phyloP scores from a whole-genome alignment of 164 flowering plant genomes.

The Vitis rotundifolia region DNA sequence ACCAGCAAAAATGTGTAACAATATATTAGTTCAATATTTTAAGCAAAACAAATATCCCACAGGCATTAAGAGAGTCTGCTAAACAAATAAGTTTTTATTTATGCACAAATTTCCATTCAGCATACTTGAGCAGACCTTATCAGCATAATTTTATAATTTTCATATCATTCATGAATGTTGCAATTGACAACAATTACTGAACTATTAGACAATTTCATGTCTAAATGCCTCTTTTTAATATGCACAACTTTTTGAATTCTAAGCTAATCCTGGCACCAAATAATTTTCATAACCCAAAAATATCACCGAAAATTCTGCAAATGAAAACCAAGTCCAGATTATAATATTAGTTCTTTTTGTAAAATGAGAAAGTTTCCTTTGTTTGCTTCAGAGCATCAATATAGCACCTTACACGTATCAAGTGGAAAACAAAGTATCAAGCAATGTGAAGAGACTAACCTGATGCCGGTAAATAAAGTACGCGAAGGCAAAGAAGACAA shows the following conservation, averaged over 20 bases:
- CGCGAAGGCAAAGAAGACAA: slow-evolving; percentile 92
- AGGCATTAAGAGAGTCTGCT: background rate
- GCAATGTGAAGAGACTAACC: slow-evolving; percentile 47
- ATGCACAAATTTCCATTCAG: background rate
- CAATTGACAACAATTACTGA: background rate
- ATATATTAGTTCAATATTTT: background rate
- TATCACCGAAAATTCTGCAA: too few species aligned
- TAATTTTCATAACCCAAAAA: too few species aligned
- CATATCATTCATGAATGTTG: background rate
- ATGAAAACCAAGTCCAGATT: too few species aligned
- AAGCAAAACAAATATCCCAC: background rate
- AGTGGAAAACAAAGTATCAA: background rate
- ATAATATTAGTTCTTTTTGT: too few species aligned
- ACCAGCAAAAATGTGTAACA: background rate
- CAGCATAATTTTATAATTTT: background rate
- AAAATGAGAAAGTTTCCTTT: too few species aligned
- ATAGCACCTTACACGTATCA: background rate
- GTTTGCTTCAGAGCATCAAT: too few species aligned
- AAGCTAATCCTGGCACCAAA: too few species aligned
- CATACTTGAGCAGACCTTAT: background rate
- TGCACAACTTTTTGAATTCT: too few species aligned
- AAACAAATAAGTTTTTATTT: background rate
- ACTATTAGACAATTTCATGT: background rate
- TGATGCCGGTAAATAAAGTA: slow-evolving; percentile 96
- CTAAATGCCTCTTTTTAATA: too few species aligned